A percentile compares a stretch with the other conserved stretches of the same genome.
Evolutionary conservation across 2,329 filamentous ascomycete species (phyloP).

Genomic region (Fusarium euwallaceae): DNA sequence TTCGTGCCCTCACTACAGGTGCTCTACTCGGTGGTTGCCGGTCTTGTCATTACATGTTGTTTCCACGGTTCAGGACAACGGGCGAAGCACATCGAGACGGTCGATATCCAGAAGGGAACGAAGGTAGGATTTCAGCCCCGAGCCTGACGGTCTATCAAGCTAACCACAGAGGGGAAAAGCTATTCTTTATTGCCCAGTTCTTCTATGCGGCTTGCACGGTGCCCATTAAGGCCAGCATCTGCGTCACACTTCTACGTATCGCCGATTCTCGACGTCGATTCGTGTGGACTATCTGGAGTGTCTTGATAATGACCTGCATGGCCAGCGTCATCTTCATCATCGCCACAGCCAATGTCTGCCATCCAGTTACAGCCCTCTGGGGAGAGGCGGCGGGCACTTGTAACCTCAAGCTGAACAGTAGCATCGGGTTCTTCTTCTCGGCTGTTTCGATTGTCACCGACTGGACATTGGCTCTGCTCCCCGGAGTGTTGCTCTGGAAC

Average conservation of each 20-base stretch:
- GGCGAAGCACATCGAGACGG: neutral
- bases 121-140: slow-evolving; percentile 22
- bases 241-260: slow-evolving; percentile 47
- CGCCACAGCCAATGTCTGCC: slow-evolving; percentile 40
- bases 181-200: slow-evolving; percentile 41
- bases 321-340: slow-evolving; percentile 39
- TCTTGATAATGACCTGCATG: slow-evolving; percentile 26
- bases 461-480: slow-evolving; percentile 43
- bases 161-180: slow-evolving; percentile 6
- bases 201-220: slow-evolving; percentile 39
- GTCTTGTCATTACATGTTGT: slow-evolving; percentile 36
- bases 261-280: slow-evolving; percentile 32
- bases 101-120: slow-evolving; percentile 30
- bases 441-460: slow-evolving; percentile 45
- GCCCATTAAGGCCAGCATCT: slow-evolving; percentile 47
- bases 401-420: slow-evolving; percentile 31
- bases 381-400: slow-evolving; percentile 35
- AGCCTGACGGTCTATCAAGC: neutral
- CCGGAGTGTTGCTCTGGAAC: slow-evolving; percentile 43
- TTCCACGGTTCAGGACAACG: slow-evolving; percentile 35
- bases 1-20: neutral
- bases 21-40: slow-evolving; percentile 28
- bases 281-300: slow-evolving; percentile 28
- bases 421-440: slow-evolving; percentile 44
- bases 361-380: slow-evolving; percentile 45